These are phyloP conservation scores for Kazachstania africana DNA, from an alignment of 805 yeast species.

Conservation along the genomic window DNA sequence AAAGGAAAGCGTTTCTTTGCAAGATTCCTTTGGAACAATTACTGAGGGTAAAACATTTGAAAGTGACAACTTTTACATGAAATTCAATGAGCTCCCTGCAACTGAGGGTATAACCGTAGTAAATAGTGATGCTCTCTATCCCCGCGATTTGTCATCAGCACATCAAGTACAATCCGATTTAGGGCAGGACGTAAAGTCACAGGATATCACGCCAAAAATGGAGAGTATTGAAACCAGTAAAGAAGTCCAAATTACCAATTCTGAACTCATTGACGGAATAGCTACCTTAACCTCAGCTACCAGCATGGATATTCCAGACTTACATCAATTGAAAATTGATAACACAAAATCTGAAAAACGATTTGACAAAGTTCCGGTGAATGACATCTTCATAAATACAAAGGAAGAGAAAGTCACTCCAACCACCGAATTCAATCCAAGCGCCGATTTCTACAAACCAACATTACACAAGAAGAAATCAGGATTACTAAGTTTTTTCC, in stretches of 20 bases:
- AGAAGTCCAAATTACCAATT: too few relatives aligned
- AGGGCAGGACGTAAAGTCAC: slow-evolving; percentile 2
- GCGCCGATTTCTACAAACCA: slow-evolving; percentile 13
- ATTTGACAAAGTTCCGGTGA: not conserved
- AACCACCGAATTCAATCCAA: slow-evolving; percentile 9
- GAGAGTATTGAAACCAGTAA: slow-evolving; percentile 17
- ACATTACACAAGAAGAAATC: slow-evolving; percentile 12
- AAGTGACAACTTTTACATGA: not conserved
- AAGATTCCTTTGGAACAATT: not conserved
- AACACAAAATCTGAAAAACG: not conserved
- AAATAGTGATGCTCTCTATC: not conserved
- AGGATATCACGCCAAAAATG: slow-evolving; percentile 12
- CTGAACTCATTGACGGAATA: slow-evolving; percentile 18
- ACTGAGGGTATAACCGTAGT: too few relatives aligned
- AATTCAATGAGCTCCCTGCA: not conserved
- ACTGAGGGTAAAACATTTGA: not conserved
- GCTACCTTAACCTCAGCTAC: slow-evolving; percentile 5
- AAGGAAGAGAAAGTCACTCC: slow-evolving; percentile 15
- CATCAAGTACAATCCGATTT: too few relatives aligned
- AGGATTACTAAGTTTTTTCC: slow-evolving; percentile 16
- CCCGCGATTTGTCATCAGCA: too few relatives aligned
- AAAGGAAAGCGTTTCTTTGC: not conserved
- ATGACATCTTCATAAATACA: too few relatives aligned
- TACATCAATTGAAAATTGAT: not conserved
- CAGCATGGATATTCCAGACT: not conserved